Base-by-base conservation (phyloP, 2,329 filamentous ascomycete species). In the Neonectria faginata region DNA sequence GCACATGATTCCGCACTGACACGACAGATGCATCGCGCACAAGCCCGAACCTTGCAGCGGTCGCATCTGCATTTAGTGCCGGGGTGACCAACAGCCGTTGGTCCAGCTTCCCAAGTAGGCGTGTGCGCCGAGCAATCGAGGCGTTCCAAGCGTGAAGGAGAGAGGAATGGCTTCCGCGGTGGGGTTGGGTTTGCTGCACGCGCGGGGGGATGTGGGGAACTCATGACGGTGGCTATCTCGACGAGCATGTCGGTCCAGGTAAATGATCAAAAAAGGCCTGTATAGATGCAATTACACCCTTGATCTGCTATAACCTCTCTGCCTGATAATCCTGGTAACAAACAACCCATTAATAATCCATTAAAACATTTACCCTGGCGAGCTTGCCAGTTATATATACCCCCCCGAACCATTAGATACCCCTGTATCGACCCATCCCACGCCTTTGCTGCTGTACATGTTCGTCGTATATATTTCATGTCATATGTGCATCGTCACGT, bases 401-500 rank as follows among this genome's bases (percentile, higher is more conserved):
- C 39, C n/a, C n/a, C 39, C n/a, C 9, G n/a, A 42, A 11, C n/a
- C 39, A 18, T 10, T 20, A 18, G 5, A 18, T 42, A 20, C 39
- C 20, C n/a, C 39, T n/a, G 9, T 42, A 18, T 42, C n/a, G 5
- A 9, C 7, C 39, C 5, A 41, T 18, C 27, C 27, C 9, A 10
- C n/a, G n/a, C 29, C 48, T 50, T 51, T 29, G 29, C 18, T 33
- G n/a, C n/a, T 33, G 39, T 42, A 41, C 16, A 33, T 51, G 47
- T 51, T 22, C 48, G 48, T 51, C 48, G 29, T 33, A 51, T 51
- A 22, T 60, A 25, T 42, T 42, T 31, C 20, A 36, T 69, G 31
- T 60, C 47, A n/a, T 56, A 33, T 45, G 4, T 64, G 16, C 11
- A 60, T 71, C 54, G 51, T 71, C 29, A 57, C 44, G 25, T 51